Conservation (phyloP, 176 grass and related monocot genomes). For the Oryza longistaminata region DNA sequence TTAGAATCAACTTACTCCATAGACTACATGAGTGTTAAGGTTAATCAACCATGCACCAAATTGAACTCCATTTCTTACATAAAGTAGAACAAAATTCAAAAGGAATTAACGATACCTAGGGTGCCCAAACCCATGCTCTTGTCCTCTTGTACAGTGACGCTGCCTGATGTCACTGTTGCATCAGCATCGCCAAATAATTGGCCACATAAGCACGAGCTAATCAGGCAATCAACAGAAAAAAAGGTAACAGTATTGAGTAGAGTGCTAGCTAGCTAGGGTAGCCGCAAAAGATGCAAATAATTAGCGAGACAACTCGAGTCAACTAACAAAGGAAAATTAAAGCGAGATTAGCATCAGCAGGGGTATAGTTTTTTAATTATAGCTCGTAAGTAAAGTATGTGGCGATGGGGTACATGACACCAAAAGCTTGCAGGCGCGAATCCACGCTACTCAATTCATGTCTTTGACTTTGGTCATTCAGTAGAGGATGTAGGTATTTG, state of each 20-base stretch:
- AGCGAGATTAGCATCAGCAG: not conserved
- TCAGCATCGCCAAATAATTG: slow-evolving; percentile 16
- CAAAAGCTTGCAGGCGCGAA: slow-evolving; percentile 11
- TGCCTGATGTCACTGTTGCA: slow-evolving; percentile 14
- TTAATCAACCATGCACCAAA: too few species aligned
- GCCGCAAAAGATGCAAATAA: slow-evolving; percentile 37
- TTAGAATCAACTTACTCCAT: too few species aligned
- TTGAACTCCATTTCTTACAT: too few species aligned
- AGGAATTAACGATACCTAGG: too few species aligned
- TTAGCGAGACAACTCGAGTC: slow-evolving; percentile 35
- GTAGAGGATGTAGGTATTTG: not conserved
- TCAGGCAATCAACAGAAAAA: not conserved
- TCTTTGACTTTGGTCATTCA: slow-evolving; percentile 19
- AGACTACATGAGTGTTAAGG: too few species aligned
- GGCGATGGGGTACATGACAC: not conserved
- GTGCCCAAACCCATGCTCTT: not conserved
- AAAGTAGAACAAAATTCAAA: too few species aligned
- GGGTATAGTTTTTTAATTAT: slow-evolving; percentile 34
- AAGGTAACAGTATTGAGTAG: slow-evolving; percentile 13
- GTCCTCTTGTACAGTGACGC: slow-evolving; percentile 17
- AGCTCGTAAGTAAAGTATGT: slow-evolving; percentile 31
- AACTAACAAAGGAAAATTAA: slow-evolving; percentile 37
- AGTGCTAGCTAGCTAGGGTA: slow-evolving; percentile 29
- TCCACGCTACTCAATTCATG: slow-evolving; percentile 22
- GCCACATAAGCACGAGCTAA: not conserved